phyloP scores from a whole-genome alignment of 768 basidiomycete genomes.

The Guyanaporus albipodus region DNA sequence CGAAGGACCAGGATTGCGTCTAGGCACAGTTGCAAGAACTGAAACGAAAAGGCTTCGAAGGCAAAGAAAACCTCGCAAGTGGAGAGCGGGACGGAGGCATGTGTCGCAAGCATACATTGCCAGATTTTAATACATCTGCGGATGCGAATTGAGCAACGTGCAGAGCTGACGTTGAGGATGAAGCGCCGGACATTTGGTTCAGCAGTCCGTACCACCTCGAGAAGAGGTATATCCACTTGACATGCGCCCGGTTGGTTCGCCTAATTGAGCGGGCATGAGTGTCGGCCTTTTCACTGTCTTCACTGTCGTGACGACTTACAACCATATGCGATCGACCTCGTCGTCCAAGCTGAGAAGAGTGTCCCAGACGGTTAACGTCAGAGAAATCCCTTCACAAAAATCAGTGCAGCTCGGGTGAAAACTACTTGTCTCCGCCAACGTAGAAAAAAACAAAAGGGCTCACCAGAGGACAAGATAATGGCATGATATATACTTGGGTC shows the following conservation, averaged over 20 bases:
- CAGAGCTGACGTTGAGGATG: neutral
- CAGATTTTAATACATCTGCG: slow-evolving; percentile 4
- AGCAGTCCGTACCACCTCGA: slow-evolving; percentile 22
- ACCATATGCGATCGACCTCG: slow-evolving; percentile 19
- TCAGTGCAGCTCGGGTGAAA: neutral
- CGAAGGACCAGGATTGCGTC: slow-evolving; percentile 16
- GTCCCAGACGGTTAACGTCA: slow-evolving; percentile 14
- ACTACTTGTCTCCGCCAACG: neutral
- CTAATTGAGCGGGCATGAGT: neutral
- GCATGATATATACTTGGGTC: slow-evolving; percentile 2
- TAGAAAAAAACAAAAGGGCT: slow-evolving; percentile 3
- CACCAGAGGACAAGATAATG: slow-evolving; percentile 8
- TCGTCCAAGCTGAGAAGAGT: slow-evolving; percentile 14
- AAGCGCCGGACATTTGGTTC: slow-evolving; percentile 10
- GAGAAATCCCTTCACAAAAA: slow-evolving; percentile 6
- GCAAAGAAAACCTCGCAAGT: slow-evolving; percentile 3
- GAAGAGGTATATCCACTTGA: slow-evolving; percentile 22
- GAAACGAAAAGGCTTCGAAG: slow-evolving; percentile 3
- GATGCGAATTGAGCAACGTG: slow-evolving; percentile 2
- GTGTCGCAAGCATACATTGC: neutral
- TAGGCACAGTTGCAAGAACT: slow-evolving; percentile 12
- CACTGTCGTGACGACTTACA: slow-evolving; percentile 17
- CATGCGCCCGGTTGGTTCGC: neutral
- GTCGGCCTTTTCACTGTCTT: neutral
- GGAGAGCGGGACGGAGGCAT: neutral